Conservation (phyloP, 208 protist species). For the Leishmania martiniquensis region DNA sequence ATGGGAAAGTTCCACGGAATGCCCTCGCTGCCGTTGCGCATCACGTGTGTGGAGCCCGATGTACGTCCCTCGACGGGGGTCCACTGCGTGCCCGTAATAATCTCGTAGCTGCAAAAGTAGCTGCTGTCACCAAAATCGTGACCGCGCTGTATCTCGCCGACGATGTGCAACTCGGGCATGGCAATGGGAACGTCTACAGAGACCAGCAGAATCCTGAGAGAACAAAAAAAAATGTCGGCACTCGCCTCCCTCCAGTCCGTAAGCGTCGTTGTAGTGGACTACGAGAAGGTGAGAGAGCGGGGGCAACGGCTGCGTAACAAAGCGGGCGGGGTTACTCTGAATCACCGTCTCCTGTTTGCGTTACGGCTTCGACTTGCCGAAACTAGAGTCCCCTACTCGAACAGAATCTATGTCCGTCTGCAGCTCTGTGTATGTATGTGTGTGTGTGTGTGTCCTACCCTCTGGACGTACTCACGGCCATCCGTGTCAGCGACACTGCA, state of each 20-base stretch:
- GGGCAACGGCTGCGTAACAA: background rate
- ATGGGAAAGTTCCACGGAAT: constrained; percentile 84
- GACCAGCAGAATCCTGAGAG: background rate
- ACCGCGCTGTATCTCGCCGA: constrained; percentile 78
- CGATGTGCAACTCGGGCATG: constrained; percentile 87
- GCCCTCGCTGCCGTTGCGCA: constrained; percentile 49
- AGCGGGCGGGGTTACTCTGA: too few relatives aligned
- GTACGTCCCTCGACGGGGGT: constrained; percentile 69
- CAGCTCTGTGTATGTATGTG: constrained; percentile 2
- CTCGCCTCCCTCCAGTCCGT: background rate
- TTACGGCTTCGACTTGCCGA: background rate
- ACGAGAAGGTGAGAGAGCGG: background rate
- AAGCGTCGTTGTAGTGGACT: background rate
- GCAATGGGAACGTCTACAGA: too few relatives aligned
- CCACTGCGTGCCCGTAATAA: constrained; percentile 81
- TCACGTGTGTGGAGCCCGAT: constrained; percentile 83
- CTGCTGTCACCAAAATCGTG: constrained; percentile 62
- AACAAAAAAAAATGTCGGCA: background rate
- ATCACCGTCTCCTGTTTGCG: background rate
- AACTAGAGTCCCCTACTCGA: background rate
- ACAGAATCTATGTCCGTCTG: background rate
- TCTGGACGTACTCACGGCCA: background rate
- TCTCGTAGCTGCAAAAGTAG: constrained; percentile 86
- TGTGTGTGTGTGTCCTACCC: background rate
- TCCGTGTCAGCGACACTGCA: too few relatives aligned